Base-by-base conservation (phyloP, 371 early-diverging fungal species). In the Apophysomyces trapeziformis region DNA sequence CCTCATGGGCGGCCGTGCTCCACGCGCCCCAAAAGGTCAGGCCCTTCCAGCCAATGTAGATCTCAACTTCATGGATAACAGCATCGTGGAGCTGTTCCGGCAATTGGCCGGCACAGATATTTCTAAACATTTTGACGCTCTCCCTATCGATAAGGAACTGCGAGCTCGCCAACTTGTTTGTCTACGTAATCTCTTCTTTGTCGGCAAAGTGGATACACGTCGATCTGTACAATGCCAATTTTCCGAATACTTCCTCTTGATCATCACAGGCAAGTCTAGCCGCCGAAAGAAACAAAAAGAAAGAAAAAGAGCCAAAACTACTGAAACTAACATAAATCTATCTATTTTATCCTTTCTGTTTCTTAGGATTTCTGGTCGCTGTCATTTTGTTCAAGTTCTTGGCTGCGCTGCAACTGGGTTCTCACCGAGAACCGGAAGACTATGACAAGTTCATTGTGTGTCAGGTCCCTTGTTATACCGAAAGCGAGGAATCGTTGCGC, bases 391-490 rank as follows among this genome's bases (percentile, higher is more conserved):
- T 96, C 81, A 97, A 97, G 80, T 95, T 95, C 61, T 75, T 96
- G 61, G 92, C 96, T 7, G 97, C 98, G 2, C 72, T 98, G 67
- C 97, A 94, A 73, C 82, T 97, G 45, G 91, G 94, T 1, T 70
- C 87, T 11, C 77, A 79, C 57, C 84, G 92, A 16, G 88, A 90
- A 39, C 98, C 98, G 16, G 95, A 96, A 67, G 87, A 93, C 58
- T 90, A 93, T 66, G 93, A 94, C 79, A 91, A 93, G 64, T 99
- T 98, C 72, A 93, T 94, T 56, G 89, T 98, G 39, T 88, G 89
- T 57, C 87, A 88, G 60, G 86, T 88, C 12, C 98, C 99, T 4
- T 99, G 99, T 84, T 99, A 99, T 78, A 97, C 99, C 8, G 99
- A 99, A 78, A 95, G 92, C 61, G 93, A 93, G 67, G 96, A 95